Evolutionary conservation across 139 green algal species (phyloP).

Genomic region (Yamagishiella unicocca): DNA sequence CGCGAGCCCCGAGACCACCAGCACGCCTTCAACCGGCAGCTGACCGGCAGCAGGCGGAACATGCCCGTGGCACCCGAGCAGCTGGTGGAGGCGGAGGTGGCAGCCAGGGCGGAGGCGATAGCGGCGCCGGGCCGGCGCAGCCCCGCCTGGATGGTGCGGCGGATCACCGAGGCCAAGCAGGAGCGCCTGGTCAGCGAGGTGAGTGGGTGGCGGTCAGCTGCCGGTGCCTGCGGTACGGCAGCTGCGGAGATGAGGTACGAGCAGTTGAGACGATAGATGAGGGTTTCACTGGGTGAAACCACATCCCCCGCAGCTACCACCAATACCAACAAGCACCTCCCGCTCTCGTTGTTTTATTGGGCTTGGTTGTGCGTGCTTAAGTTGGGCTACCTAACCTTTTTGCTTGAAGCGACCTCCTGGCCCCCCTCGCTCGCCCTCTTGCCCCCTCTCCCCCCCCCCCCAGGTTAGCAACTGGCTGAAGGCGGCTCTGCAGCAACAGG

Average conservation of each 20-base stretch:
- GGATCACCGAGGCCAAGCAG: conserved; percentile 3
- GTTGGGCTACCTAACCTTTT: background rate
- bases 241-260: too few relatives aligned
- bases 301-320: too few relatives aligned
- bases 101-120: background rate
- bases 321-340: too few relatives aligned
- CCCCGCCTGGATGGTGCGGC: background rate
- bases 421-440: background rate
- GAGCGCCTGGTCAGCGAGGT: conserved; percentile 4
- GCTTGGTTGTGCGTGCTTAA: background rate
- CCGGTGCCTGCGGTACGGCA: too few relatives aligned
- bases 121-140: background rate
- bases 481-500: background rate
- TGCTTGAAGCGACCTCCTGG: background rate
- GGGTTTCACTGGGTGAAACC: too few relatives aligned
- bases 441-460: too few relatives aligned
- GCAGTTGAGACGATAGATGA: too few relatives aligned
- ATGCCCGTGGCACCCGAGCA: background rate
- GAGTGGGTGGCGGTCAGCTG: background rate
- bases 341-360: background rate
- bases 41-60: background rate
- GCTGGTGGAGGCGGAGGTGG: background rate
- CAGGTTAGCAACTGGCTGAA: background rate
- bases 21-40: background rate
- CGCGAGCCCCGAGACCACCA: background rate